Percentiles rank a stretch among this genome's conserved stretches.
phyloP scores from a whole-genome alignment of 805 yeast species.

The Teunomyces aglyptinius region DNA sequence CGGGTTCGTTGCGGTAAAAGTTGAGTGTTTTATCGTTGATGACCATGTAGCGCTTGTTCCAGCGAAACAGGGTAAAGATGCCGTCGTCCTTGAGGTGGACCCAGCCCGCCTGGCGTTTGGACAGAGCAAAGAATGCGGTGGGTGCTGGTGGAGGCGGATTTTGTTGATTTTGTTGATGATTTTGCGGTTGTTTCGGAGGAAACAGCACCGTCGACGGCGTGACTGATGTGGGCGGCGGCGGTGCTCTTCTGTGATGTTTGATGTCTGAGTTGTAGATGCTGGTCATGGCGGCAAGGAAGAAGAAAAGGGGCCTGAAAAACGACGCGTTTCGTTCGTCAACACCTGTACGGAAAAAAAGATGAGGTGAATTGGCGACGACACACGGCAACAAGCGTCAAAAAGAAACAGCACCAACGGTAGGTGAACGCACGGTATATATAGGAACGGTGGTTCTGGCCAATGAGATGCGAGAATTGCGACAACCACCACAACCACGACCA shows the following conservation, averaged over 20 bases:
- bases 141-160: not conserved
- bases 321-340: not conserved
- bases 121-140: not conserved
- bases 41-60: slow-evolving; percentile 87
- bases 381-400: not conserved
- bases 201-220: not conserved
- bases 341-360: not conserved
- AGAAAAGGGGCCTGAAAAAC: not conserved
- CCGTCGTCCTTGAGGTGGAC: slow-evolving; percentile 93
- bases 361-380: not conserved
- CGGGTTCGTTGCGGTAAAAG: slow-evolving; percentile 67
- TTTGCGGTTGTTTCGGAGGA: not conserved
- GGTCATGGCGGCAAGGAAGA: slow-evolving; percentile 23
- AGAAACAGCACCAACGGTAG: not conserved
- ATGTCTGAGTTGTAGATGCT: slow-evolving; percentile 41
- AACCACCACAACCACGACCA: no score
- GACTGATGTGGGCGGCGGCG: slow-evolving; percentile 33
- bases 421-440: not conserved
- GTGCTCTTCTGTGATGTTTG: slow-evolving; percentile 42
- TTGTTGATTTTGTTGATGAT: no score
- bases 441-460: no score
- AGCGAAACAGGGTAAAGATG: slow-evolving; percentile 70
- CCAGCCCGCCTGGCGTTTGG: slow-evolving; percentile 65
- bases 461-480: no score
- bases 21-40: slow-evolving; percentile 72